Evolutionary conservation across 164 flowering plant genomes (phyloP).

Genomic region (Vitis vinifera): ASM3070453v1 NC_081817.1:26566001-26566500

Average conservation of each 20-base stretch:
- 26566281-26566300: not conserved
- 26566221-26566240: not conserved
- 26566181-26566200: not conserved
- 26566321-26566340: not conserved
- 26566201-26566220: not conserved
- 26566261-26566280: too few relatives aligned
- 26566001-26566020: conserved; percentile 3
- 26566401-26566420: too few relatives aligned
- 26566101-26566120: conserved; percentile 11
- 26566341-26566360: too few relatives aligned
- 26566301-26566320: not conserved
- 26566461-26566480: not conserved
- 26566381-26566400: not conserved
- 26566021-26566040: conserved; percentile 1
- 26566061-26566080: conserved; percentile 8
- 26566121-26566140: conserved; percentile 3
- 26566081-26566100: conserved; percentile 15
- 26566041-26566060: not conserved
- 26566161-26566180: conserved; percentile 7
- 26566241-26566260: not conserved
- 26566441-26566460: not conserved
- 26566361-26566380: not conserved
- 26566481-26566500: not conserved
- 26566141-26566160: conserved; percentile 2
- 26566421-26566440: too few relatives aligned